phyloP scores from a whole-genome alignment of 140 eudicot genomes.

The Flaveria floridana region DNA sequence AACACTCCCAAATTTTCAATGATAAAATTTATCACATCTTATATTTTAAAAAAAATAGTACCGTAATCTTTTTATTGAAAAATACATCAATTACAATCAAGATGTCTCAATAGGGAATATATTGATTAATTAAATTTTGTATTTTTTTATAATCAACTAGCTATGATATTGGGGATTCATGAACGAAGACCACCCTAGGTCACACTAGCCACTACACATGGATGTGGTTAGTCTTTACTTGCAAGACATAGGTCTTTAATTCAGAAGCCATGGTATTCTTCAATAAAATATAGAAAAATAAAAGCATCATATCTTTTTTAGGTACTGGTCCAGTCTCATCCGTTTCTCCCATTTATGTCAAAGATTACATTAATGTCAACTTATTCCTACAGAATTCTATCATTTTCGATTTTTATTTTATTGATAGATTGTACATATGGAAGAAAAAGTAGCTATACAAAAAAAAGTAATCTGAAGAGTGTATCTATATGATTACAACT shows the following conservation, averaged over 20 bases:
- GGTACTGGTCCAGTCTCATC: constrained; percentile 21
- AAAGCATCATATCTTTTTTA: background rate
- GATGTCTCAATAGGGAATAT: background rate
- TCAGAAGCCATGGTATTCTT: constrained; percentile 15
- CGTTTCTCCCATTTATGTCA: background rate
- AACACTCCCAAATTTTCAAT: background rate
- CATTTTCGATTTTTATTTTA: background rate
- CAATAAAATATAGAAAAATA: background rate
- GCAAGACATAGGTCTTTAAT: constrained; percentile 17
- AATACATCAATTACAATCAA: too few species aligned
- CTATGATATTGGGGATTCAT: background rate
- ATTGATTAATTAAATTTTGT: background rate
- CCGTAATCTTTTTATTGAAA: too few species aligned
- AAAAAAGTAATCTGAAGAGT: too few species aligned
- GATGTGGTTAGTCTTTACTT: constrained; percentile 30
- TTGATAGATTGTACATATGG: background rate
- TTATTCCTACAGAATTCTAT: background rate
- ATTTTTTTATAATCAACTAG: background rate
- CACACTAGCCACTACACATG: constrained; percentile 38
- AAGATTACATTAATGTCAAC: background rate
- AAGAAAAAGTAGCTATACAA: too few species aligned
- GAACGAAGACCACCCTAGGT: constrained; percentile 10
- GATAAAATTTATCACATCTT: too few species aligned
- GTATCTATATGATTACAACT: too few species aligned
- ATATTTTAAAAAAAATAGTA: too few species aligned